Percentiles rank a stretch among this genome's conserved stretches.
phyloP scores from a whole-genome alignment of 2,329 filamentous ascomycete species.

The Dothiorella sarmentorum region DNA sequence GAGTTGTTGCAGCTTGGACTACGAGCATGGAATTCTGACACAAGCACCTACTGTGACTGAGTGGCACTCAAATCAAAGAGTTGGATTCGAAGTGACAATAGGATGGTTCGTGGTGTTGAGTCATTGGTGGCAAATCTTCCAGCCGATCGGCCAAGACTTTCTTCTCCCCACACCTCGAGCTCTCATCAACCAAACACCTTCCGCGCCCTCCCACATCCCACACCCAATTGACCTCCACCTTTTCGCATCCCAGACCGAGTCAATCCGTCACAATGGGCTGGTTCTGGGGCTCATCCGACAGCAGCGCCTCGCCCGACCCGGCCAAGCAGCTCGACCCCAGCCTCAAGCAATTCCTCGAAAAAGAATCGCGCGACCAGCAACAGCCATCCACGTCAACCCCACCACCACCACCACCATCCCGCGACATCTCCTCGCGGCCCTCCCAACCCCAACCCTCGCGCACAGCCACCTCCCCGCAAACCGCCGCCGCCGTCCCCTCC shows the following conservation, averaged over 20 bases:
- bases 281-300: slow-evolving; percentile 53
- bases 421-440: slow-evolving; percentile 23
- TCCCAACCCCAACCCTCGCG: slow-evolving; percentile 19
- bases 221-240: neutral
- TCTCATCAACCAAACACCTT: neutral
- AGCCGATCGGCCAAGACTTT: slow-evolving; percentile 6
- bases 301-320: slow-evolving; percentile 54
- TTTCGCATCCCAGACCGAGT: neutral
- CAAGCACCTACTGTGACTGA: too few species aligned
- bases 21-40: too few species aligned
- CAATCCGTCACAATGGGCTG: slow-evolving; percentile 52
- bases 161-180: neutral
- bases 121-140: neutral
- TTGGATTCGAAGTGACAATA: too few species aligned
- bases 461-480: neutral
- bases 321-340: slow-evolving; percentile 75
- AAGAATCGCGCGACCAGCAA: slow-evolving; percentile 61
- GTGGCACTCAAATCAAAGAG: too few species aligned
- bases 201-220: neutral
- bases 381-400: slow-evolving; percentile 18
- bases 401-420: slow-evolving; percentile 52
- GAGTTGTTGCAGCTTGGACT: too few species aligned
- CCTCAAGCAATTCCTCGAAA: slow-evolving; percentile 78
- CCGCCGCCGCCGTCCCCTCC: slow-evolving; percentile 40
- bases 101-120: too few species aligned